Evolutionary conservation across 73 alveolate species (phyloP).

Genomic region (Paramecium pentaurelia): DNA sequence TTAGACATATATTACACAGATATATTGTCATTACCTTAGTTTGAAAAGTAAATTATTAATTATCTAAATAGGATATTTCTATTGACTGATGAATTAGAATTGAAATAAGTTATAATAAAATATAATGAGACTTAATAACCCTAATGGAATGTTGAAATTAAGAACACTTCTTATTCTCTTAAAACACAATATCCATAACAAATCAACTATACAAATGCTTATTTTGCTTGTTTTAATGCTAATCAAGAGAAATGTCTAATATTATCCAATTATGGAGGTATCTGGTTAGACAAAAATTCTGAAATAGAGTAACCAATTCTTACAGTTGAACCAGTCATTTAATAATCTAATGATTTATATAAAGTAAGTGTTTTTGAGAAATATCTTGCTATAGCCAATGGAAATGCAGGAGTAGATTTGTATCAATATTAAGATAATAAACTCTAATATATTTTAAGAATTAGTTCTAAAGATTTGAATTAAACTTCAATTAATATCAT

Average conservation of each 20-base stretch:
- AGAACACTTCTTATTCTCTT: neutral
- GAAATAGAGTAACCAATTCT: neutral
- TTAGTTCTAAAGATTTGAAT: neutral
- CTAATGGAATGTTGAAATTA: neutral
- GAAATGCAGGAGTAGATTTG: slow-evolving; percentile 21
- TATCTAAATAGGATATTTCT: neutral
- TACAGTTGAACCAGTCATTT: neutral
- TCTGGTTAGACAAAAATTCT: neutral
- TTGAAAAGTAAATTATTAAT: neutral
- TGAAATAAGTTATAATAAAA: neutral
- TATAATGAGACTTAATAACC: neutral
- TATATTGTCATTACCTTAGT: neutral
- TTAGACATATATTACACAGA: neutral
- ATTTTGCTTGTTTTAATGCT: neutral
- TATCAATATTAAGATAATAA: neutral
- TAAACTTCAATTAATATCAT: neutral
- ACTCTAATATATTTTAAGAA: neutral
- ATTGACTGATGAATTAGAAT: neutral
- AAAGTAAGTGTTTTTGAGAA: neutral
- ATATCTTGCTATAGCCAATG: neutral
- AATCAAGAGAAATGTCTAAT: neutral
- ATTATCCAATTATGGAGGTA: neutral
- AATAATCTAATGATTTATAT: neutral
- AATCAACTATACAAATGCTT: neutral
- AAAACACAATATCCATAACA: neutral